Base-by-base conservation (phyloP, 2,329 filamentous ascomycete species). In the Fusarium cyanostomum region DNA sequence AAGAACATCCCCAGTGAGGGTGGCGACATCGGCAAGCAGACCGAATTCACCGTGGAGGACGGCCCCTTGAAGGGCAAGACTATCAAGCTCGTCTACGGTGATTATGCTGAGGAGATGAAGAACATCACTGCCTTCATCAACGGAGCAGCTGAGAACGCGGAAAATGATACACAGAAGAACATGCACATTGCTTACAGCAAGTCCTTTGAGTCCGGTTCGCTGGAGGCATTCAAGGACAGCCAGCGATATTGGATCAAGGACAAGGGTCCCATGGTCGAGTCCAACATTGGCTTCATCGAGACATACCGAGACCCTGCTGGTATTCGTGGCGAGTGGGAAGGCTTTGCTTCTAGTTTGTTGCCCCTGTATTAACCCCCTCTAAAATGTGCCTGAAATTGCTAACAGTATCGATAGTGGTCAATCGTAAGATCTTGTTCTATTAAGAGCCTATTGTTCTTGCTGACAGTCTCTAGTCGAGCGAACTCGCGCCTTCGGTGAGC, bases 251-350 rank as follows among this genome's bases (percentile, higher is more conserved):
- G 92, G 92, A 92, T 95, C 65, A 87, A 88, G 71, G 91, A 96
- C 73, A 92, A 93, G 75, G 89, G 89, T 16, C 92, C 92, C 5
- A 87, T 86, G 77, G 86, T 96, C 30, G 92, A 95, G 77, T 89
- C 85, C 39, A 92, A 94, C 74, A 85, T 94, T 67, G 92, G 92
- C 1, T 95, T 95, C 72, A 90, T 95, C 48, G 92, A 95, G 79
- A 93, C 91, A 0, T 95, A 95, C 74, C 83, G 92, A 68, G 92
- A 96, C 72, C 92, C 92, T 27, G 88, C 90, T 58, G 92, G 92
- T 57, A 86, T 93, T 28, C 84, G 92, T 62, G 91, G 89, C 59
- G 92, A 95, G 74, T 96, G 91, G 89, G 91, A 95, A 76, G 92
- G 92, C 3, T 93, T 95, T 72, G 91, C 90, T 41, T 90, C 90